Evolutionary conservation across 225 moss, liverwort and hornwort species (phyloP).

Genomic region (Anthoceros angustus): DNA sequence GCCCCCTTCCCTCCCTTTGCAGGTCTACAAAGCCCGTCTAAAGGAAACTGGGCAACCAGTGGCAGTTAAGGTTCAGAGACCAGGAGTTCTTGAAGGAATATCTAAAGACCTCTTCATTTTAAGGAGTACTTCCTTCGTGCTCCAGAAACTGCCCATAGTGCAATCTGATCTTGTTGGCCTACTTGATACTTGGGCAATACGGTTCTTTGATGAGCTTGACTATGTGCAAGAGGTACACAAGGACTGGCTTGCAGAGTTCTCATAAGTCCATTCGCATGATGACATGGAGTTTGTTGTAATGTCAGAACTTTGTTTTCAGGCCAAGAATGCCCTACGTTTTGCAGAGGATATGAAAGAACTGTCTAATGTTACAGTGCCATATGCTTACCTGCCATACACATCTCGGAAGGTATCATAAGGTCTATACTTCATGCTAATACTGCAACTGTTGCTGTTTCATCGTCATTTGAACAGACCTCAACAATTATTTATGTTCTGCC

Average conservation of each 20-base stretch:
- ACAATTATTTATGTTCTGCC: neutral
- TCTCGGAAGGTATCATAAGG: conserved; percentile 57
- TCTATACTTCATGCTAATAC: neutral
- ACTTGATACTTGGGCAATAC: conserved; percentile 80
- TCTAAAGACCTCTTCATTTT: conserved; percentile 73
- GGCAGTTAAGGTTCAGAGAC: conserved; percentile 87
- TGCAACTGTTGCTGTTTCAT: conserved; percentile 7
- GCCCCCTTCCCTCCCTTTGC: conserved; percentile 6
- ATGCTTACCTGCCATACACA: conserved; percentile 47
- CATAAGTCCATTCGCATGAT: too few relatives aligned
- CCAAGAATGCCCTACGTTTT: conserved; percentile 60
- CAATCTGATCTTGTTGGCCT: conserved; percentile 72
- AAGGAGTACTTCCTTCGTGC: conserved; percentile 33
- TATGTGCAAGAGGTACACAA: conserved; percentile 69
- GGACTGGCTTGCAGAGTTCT: neutral
- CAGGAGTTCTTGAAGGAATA: conserved; percentile 78
- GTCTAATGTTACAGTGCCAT: conserved; percentile 77
- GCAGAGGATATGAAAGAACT: conserved; percentile 67
- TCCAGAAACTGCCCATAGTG: conserved; percentile 53
- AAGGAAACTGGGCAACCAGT: conserved; percentile 42
- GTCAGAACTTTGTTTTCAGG: conserved; percentile 22
- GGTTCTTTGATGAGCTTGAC: conserved; percentile 95
- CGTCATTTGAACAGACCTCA: neutral
- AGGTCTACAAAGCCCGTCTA: conserved; percentile 82
- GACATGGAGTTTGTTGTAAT: too few relatives aligned